Percentiles rank a stretch among this genome's conserved stretches.
Conservation (phyloP, 2,329 filamentous ascomycete genomes). For the Xylariomycetidae sp. region DNA sequence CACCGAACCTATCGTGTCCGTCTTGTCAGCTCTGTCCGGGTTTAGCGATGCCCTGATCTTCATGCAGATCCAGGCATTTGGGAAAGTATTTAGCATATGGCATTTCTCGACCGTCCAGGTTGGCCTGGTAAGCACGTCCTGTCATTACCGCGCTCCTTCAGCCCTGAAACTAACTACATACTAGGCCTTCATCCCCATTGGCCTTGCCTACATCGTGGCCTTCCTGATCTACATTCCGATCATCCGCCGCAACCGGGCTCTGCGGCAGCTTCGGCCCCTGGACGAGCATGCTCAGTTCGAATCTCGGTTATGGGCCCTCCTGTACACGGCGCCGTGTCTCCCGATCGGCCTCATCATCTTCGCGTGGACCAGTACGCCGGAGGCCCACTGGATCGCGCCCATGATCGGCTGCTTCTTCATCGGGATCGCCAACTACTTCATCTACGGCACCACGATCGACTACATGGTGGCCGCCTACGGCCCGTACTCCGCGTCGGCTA, state of each 20-base stretch:
- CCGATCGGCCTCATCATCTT: constrained; percentile 60
- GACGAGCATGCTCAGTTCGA: constrained; percentile 58
- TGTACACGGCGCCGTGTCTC: constrained; percentile 55
- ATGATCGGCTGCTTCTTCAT: constrained; percentile 57
- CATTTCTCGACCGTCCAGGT: constrained; percentile 39
- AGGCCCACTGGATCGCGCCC: constrained; percentile 56
- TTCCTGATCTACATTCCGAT: constrained; percentile 52
- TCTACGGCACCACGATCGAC: constrained; percentile 64
- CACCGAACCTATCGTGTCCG: constrained; percentile 59
- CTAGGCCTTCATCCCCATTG: constrained; percentile 40
- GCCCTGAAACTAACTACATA: constrained; percentile 9
- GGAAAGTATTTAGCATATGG: constrained; percentile 56
- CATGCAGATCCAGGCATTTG: constrained; percentile 61
- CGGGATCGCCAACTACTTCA: constrained; percentile 58
- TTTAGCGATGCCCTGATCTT: constrained; percentile 64
- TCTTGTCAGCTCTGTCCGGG: constrained; percentile 53
- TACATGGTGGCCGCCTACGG: constrained; percentile 67
- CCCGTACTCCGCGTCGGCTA: constrained; percentile 60
- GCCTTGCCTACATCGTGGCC: constrained; percentile 52
- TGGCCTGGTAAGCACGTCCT: constrained; percentile 19
- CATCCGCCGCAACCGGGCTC: constrained; percentile 32
- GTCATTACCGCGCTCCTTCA: not conserved
- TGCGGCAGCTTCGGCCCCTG: constrained; percentile 34
- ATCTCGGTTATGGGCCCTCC: constrained; percentile 54
- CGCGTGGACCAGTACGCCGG: constrained; percentile 53